Evolutionary conservation across 352 stramenopile genomes (phyloP).

Genomic region (Pythium myriotylum): DNA sequence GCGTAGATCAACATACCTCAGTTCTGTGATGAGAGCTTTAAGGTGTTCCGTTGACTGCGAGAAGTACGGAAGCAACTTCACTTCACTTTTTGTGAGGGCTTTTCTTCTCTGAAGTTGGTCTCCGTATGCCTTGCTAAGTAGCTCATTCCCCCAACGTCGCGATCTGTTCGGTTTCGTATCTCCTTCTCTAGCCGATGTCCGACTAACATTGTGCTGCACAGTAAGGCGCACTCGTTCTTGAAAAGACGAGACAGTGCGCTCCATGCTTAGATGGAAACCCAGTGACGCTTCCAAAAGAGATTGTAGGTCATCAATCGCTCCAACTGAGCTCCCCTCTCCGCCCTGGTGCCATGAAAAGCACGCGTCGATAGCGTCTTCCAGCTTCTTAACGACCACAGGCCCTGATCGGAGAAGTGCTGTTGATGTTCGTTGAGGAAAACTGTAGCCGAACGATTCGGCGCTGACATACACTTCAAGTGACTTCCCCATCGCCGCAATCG

Average conservation of each 20-base stretch:
- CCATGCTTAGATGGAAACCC: slow-evolving; percentile 40
- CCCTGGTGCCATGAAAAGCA: slow-evolving; percentile 21
- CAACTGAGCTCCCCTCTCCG: slow-evolving; percentile 17
- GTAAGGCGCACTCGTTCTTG: slow-evolving; percentile 70
- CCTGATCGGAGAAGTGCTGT: slow-evolving; percentile 18
- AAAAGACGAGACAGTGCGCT: slow-evolving; percentile 44
- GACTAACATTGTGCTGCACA: slow-evolving; percentile 44
- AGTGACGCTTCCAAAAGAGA: slow-evolving; percentile 41
- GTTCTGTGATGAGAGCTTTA: slow-evolving; percentile 27
- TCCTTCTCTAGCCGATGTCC: not conserved
- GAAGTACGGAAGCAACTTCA: slow-evolving; percentile 67
- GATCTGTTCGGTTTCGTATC: not conserved
- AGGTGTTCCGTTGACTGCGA: slow-evolving; percentile 64
- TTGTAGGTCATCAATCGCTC: slow-evolving; percentile 45
- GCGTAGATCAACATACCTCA: slow-evolving; percentile 8
- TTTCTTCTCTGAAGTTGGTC: slow-evolving; percentile 58
- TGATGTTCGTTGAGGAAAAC: slow-evolving; percentile 49
- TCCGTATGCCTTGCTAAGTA: slow-evolving; percentile 60
- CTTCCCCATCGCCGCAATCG: slow-evolving; percentile 46
- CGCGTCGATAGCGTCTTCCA: slow-evolving; percentile 10
- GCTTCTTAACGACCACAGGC: slow-evolving; percentile 10
- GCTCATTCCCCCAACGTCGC: slow-evolving; percentile 48
- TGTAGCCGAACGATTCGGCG: slow-evolving; percentile 56
- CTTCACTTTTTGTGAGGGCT: slow-evolving; percentile 55
- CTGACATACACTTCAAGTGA: slow-evolving; percentile 46